Base-by-base conservation (phyloP, 2,329 filamentous ascomycete species). In the Rugonectria rugulosa region DNA sequence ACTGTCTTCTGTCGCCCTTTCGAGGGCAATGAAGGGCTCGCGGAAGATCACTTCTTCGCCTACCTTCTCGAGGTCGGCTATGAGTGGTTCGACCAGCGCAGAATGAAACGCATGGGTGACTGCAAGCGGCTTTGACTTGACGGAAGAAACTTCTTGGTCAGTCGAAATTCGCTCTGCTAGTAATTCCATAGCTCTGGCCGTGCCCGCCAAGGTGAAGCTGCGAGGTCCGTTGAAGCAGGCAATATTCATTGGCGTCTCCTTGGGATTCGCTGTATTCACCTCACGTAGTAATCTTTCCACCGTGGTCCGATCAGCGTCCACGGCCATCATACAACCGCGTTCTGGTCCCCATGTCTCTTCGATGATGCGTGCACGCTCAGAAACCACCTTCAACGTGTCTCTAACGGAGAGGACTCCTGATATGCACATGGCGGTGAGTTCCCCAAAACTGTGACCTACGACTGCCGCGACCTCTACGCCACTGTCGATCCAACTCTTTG, bases 371-470 rank as follows among this genome's bases (percentile, higher is more conserved):
- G 75, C 75, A 5, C 75, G 62, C 0, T 45, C 62, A 8, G 60
- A 59, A 4, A 74, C 59, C 3, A 72, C 29, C 29, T 62, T 72
- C 14, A 78, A 17, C 1, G 60, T 57, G 37, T 77, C 72, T 2
- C 57, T 6, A 1, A 77, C 47, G 3, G 62, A 62, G 2, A 77
- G 58, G 1, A 56, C 59, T 0, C 73, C 73, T 3, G 72, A 68
- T 1, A 77, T 59, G 12, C 64, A 67, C 2, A 76, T 54, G 2
- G 73, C 75, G 0, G 74, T 73, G 1, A 77, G 53, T 50, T 78
- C 64, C 5, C 75, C 75, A 36, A 78, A 70, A 46, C 72, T 75
- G 52, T 78, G 75, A 0, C 76, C 76, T 7, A 63, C 48, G 4
- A 63, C 36, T n/a, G 44, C 53, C 20, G 47, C 40, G 3, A 61